phyloP scores from a whole-genome alignment of 805 yeast species.

The Blastobotrys mokoenaii region DNA sequence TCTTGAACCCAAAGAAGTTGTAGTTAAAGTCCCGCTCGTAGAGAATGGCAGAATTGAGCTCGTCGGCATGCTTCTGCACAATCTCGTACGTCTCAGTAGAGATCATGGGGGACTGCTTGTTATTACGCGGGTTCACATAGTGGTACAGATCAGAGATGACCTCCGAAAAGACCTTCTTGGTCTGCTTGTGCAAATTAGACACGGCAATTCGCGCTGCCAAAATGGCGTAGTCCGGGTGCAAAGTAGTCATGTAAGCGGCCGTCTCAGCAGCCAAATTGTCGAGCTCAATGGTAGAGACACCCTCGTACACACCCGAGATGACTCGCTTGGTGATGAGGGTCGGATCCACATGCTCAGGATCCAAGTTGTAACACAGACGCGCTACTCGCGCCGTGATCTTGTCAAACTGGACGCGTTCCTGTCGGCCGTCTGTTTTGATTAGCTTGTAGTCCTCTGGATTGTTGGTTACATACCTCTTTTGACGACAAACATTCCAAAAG shows the following conservation, averaged over 20 bases:
- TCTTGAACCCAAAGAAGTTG: slow-evolving; percentile 84
- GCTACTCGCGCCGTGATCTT: slow-evolving; percentile 93
- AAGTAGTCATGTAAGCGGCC: slow-evolving; percentile 94
- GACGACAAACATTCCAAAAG: too few relatives aligned
- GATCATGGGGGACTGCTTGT: slow-evolving; percentile 58
- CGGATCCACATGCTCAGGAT: slow-evolving; percentile 85
- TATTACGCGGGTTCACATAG: slow-evolving; percentile 77
- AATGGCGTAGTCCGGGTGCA: slow-evolving; percentile 95
- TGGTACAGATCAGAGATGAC: slow-evolving; percentile 65
- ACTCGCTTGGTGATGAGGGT: slow-evolving; percentile 94
- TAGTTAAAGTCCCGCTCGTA: slow-evolving; percentile 70
- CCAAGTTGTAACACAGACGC: slow-evolving; percentile 90
- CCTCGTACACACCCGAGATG: slow-evolving; percentile 87
- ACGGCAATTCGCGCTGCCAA: slow-evolving; percentile 94
- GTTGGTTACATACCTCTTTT: neutral
- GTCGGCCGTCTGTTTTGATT: slow-evolving; percentile 88
- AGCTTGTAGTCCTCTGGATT: slow-evolving; percentile 53
- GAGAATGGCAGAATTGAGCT: slow-evolving; percentile 63
- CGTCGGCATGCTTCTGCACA: slow-evolving; percentile 56
- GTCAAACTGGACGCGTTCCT: slow-evolving; percentile 91
- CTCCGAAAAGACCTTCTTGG: slow-evolving; percentile 75
- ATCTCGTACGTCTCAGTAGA: slow-evolving; percentile 55
- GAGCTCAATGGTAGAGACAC: slow-evolving; percentile 87
- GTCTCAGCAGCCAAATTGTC: slow-evolving; percentile 89
- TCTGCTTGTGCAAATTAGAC: slow-evolving; percentile 89